Evolutionary conservation across 139 green algal genomes (phyloP), one percentile per base, ranked within the genome.

Genomic region (Micractinium conductrix): DNA sequence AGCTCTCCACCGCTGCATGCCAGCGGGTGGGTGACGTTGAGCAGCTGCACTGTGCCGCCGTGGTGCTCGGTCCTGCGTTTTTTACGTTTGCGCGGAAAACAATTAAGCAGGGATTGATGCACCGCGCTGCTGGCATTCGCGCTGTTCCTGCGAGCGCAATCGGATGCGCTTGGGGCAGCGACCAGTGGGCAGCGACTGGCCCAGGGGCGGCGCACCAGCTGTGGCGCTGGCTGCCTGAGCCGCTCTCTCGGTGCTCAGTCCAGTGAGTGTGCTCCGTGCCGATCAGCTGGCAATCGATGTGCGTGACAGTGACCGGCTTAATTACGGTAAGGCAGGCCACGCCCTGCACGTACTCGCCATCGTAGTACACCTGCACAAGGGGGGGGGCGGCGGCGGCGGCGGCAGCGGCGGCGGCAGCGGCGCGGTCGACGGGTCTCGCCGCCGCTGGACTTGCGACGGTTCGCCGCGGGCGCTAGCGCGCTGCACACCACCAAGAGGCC

Each of bases 221-320:
- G 5, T 62, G 53, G 12, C 48, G 48, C 48, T 68, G 60, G 21
- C 24, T 37, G 69, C 69, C 69, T 6, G 37, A 55, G 38, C 69
- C 69, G 38, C 69, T 75, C 69, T 75, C 69, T 6, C 40, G 38
- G 17, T n/a, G 19, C 40, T 75, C 69, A 5, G 69, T 75, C 69
- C 65, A 72, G 10, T 72, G 37, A 1, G 65, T 72, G n/a, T 43
- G 33, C 35, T 72, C 65, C 65, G 43, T 33, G 33, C 65, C 65
- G 12, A 44, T 33, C 71, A 78, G 37, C 71, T 78, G 42, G 71
- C 71, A 78, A 16, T 78, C 71, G 33, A 78, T 78, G 9, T 9
- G 40, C 28, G 71, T 78, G n/a, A 78, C 62, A 28, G 71, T 78
- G 7, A 78, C 71, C 4, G 71, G 71, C 71, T 62, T 35, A 24